phyloP scores from a whole-genome alignment of 2,329 filamentous ascomycete species.

The Alternaria burnsii region DNA sequence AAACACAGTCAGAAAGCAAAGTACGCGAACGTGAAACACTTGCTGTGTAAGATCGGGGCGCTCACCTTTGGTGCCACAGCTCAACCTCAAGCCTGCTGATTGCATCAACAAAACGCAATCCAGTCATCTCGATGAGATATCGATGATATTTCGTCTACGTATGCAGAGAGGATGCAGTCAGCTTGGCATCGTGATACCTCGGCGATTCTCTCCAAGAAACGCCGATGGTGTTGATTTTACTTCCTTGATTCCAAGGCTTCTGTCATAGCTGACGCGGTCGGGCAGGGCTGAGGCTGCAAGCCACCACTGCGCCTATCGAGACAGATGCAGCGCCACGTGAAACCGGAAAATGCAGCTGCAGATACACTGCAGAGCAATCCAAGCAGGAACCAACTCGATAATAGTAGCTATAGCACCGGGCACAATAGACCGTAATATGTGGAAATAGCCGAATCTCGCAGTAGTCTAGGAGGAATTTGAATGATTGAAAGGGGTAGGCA shows the following conservation, averaged over 20 bases:
- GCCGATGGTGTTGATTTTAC: conserved; percentile 9
- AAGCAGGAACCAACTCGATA: background rate
- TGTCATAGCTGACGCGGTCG: background rate
- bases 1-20: background rate
- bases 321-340: background rate
- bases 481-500: background rate
- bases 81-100: background rate
- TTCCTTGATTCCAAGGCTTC: background rate
- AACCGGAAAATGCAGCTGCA: background rate
- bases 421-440: background rate
- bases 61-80: background rate
- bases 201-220: background rate
- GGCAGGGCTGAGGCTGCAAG: background rate
- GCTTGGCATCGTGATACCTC: background rate
- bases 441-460: background rate
- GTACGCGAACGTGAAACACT: background rate
- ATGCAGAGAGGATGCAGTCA: conserved; percentile 1
- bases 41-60: background rate
- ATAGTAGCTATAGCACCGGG: background rate
- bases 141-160: background rate
- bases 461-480: background rate
- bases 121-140: background rate
- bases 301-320: conserved; percentile 3
- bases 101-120: background rate
- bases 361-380: background rate